These are phyloP conservation scores for Glycyrrhiza uralensis DNA, from an alignment of 306 rosid species.

Conservation along the genomic window DNA sequence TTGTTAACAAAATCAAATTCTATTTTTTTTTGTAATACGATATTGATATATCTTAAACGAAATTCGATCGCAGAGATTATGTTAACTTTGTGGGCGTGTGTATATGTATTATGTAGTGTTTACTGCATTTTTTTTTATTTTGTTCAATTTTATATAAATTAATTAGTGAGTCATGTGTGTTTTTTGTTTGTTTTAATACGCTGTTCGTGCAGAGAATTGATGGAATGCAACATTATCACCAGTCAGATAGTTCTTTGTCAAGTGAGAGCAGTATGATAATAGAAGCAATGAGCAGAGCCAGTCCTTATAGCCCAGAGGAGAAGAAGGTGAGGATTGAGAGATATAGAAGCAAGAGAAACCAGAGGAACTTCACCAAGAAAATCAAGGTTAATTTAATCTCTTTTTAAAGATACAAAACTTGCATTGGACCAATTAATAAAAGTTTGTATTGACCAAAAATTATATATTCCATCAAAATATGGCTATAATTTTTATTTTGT, in stretches of 20 bases:
- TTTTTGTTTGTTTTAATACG: not conserved
- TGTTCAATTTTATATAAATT: not conserved
- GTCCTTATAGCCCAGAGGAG: conserved; percentile 78
- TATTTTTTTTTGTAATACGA: no score
- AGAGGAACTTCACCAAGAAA: conserved; percentile 88
- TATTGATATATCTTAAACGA: not conserved
- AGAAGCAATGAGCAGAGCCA: conserved; percentile 74
- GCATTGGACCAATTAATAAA: no score
- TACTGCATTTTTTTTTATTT: not conserved
- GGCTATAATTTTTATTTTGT: no score
- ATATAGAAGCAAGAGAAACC: conserved; percentile 72
- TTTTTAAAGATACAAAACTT: not conserved
- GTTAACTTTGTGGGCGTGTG: no score
- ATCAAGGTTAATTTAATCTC: conserved; percentile 56
- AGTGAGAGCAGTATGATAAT: conserved; percentile 81
- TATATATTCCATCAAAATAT: no score
- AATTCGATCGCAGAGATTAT: not conserved
- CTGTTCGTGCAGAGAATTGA: conserved; percentile 38
- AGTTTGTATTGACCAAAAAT: no score
- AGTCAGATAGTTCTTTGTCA: conserved; percentile 53
- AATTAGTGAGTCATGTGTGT: not conserved
- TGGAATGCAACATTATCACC: conserved; percentile 32
- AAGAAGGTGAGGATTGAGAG: conserved; percentile 82
- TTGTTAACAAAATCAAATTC: no score
- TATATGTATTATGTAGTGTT: no score